Evolutionary conservation across 306 rosid genomes (phyloP).

Genomic region (Ormosia semicastrata): DNA sequence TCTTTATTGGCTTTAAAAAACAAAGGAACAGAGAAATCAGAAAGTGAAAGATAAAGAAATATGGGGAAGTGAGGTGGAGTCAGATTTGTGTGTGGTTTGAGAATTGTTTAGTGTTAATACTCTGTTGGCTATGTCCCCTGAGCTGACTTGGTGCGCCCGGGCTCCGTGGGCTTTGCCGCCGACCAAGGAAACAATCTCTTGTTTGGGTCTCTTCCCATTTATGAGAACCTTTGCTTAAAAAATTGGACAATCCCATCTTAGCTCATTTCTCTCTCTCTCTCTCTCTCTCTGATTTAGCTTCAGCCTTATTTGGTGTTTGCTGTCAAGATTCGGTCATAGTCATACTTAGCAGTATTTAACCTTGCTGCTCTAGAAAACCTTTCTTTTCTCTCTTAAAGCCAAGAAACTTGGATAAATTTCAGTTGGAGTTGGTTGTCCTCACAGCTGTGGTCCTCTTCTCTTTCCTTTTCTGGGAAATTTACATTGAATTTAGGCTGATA

Average conservation of each 20-base stretch:
- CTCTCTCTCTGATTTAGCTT: slow-evolving; percentile 62
- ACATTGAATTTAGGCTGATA: slow-evolving; percentile 17
- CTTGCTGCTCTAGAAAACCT: slow-evolving; percentile 43
- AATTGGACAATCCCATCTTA: slow-evolving; percentile 43
- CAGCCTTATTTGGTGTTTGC: slow-evolving; percentile 66
- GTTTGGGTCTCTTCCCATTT: slow-evolving; percentile 75
- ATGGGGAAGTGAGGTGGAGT: slow-evolving; percentile 77
- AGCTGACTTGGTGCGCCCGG: slow-evolving; percentile 76
- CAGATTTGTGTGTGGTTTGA: slow-evolving; percentile 77
- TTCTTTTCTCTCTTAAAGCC: slow-evolving; percentile 52
- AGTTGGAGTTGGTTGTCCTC: slow-evolving; percentile 50
- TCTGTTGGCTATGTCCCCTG: slow-evolving; percentile 87
- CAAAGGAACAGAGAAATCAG: slow-evolving; percentile 62
- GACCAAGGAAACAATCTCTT: slow-evolving; percentile 95
- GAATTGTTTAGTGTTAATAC: slow-evolving; percentile 66
- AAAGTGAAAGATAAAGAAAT: slow-evolving; percentile 46
- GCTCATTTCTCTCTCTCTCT: slow-evolving; percentile 36
- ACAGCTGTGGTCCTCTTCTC: slow-evolving; percentile 21
- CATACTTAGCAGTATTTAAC: slow-evolving; percentile 35
- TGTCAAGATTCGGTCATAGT: slow-evolving; percentile 72
- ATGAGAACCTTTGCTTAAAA: slow-evolving; percentile 69
- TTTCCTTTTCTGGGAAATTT: slow-evolving; percentile 36
- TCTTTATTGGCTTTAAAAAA: slow-evolving; percentile 42
- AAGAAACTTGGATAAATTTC: slow-evolving; percentile 45
- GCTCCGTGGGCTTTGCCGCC: slow-evolving; percentile 96